phyloP scores from a whole-genome alignment of 495 filamentous ascomycete species.

The Chaetomidium leptoderma region DNA sequence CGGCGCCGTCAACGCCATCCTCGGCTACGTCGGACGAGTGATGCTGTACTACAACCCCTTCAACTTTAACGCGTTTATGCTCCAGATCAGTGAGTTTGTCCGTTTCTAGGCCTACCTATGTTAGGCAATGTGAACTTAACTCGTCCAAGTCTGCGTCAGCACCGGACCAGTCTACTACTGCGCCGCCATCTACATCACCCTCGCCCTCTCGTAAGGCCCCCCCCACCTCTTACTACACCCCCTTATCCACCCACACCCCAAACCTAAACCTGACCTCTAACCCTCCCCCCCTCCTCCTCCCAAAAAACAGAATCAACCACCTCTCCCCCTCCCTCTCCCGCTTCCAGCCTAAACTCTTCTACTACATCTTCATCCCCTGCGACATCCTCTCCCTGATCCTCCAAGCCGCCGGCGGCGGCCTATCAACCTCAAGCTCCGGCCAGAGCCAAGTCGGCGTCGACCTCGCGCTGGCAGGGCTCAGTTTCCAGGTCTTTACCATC shows the following conservation, averaged over 20 bases:
- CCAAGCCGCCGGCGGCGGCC: conserved; percentile 49
- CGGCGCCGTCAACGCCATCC: conserved; percentile 32
- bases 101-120: no score
- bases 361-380: conserved; percentile 52
- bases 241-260: conserved; percentile 2
- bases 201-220: conserved; percentile 31
- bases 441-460: conserved; percentile 35
- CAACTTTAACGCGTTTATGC: conserved; percentile 37
- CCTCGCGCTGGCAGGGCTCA: conserved; percentile 49
- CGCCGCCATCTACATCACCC: conserved; percentile 52
- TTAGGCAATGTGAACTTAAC: no score
- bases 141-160: conserved; percentile 42
- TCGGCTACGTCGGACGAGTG: conserved; percentile 44
- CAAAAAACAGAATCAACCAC: conserved; percentile 37
- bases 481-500: conserved; percentile 45
- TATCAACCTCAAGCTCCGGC: conserved; percentile 33
- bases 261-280: conserved; percentile 2
- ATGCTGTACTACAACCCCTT: conserved; percentile 43
- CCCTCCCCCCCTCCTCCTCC: neutral
- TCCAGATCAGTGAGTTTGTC: conserved; percentile 37
- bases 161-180: conserved; percentile 49
- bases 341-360: conserved; percentile 47
- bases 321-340: conserved; percentile 43
- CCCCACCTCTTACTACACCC: no score
- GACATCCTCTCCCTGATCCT: conserved; percentile 49